phyloP scores from a whole-genome alignment of 2,329 filamentous ascomycete genomes.

The Cladosporium sp. region DNA sequence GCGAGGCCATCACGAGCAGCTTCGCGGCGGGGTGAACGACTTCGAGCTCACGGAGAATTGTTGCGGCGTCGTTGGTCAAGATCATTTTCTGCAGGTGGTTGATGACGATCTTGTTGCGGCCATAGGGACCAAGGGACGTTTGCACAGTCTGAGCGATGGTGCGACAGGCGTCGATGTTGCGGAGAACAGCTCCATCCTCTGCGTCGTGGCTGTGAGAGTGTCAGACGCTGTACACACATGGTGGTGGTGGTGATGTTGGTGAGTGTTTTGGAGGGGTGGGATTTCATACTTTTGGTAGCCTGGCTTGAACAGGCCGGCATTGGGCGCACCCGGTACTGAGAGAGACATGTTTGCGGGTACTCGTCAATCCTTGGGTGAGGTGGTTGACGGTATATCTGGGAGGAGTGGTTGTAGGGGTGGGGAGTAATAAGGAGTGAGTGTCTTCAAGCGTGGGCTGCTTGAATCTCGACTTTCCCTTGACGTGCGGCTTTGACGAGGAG shows the following conservation, averaged over 20 bases:
- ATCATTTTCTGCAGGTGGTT: slow-evolving; percentile 99
- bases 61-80: slow-evolving; percentile 93
- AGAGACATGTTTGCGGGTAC: slow-evolving; percentile 68
- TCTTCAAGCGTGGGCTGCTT: too few relatives aligned
- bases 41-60: slow-evolving; percentile 93
- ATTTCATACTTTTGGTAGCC: slow-evolving; percentile 84
- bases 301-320: slow-evolving; percentile 88
- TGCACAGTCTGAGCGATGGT: slow-evolving; percentile 94
- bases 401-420: not conserved
- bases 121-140: slow-evolving; percentile 93
- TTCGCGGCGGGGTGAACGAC: slow-evolving; percentile 98
- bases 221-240: slow-evolving; percentile 19
- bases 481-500: not conserved
- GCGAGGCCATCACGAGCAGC: slow-evolving; percentile 94
- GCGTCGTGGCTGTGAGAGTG: slow-evolving; percentile 76
- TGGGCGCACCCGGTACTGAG: slow-evolving; percentile 90
- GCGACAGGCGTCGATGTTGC: slow-evolving; percentile 97
- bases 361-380: slow-evolving; percentile 1
- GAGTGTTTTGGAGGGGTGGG: slow-evolving; percentile 15
- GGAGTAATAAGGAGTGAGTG: too few relatives aligned
- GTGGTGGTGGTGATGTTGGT: slow-evolving; percentile 25
- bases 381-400: slow-evolving; percentile 1
- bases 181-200: slow-evolving; percentile 96
- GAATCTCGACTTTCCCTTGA: slow-evolving; percentile 6
- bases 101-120: slow-evolving; percentile 99